phyloP scores from a whole-genome alignment of 106 monocot species.

The Triglochin maritima region DNA sequence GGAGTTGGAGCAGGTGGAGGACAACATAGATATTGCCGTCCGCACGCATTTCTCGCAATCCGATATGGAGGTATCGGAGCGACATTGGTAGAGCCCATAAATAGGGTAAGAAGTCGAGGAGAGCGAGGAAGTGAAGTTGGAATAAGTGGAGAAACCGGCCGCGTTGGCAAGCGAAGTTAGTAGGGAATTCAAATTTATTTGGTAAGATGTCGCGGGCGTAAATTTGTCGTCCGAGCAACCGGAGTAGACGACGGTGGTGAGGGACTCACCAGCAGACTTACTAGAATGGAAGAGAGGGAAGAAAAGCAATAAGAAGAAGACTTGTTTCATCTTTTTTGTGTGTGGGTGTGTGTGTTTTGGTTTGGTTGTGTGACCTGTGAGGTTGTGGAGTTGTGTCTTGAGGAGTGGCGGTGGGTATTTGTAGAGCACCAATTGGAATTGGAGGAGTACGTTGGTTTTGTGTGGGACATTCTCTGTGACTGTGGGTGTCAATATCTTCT shows the following conservation, averaged over 20 bases:
- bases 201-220: constrained; percentile 3
- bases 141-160: constrained; percentile 5
- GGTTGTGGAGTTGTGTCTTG: no score
- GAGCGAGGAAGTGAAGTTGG: constrained; percentile 12
- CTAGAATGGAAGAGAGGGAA: neutral
- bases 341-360: no score
- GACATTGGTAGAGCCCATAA: constrained; percentile 15
- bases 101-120: neutral
- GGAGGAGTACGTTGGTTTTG: no score
- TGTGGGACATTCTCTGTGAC: no score
- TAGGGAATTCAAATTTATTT: constrained; percentile 9
- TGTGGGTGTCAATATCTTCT: no score
- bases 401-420: no score
- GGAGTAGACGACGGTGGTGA: constrained; percentile 2
- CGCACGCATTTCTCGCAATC: constrained; percentile 4
- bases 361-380: no score
- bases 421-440: no score
- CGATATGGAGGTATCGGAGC: constrained; percentile 3
- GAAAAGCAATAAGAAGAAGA: neutral
- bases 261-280: neutral
- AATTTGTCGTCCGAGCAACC: constrained; percentile 1
- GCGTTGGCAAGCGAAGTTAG: constrained; percentile 14
- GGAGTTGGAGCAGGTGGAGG: constrained; percentile 4
- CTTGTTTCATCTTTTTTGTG: neutral
- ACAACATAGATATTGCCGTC: neutral